These are phyloP conservation scores for Herpetospermum pedunculosum DNA, from an alignment of 306 rosid genomes.

Conservation along the genomic window DNA sequence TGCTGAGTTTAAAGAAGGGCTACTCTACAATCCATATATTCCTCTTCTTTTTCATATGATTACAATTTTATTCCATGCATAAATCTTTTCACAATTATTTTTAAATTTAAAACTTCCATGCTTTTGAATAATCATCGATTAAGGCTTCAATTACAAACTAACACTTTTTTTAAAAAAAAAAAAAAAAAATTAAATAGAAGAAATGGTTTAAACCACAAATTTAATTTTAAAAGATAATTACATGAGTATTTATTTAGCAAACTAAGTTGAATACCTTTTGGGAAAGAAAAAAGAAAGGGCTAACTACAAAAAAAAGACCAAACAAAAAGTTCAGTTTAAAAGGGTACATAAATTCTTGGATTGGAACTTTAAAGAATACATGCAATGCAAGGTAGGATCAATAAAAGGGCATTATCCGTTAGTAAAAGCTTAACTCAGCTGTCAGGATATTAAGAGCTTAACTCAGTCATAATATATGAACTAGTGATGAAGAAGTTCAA, in stretches of 20 bases:
- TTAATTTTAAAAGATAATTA: not conserved
- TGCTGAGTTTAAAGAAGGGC: not conserved
- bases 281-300: not conserved
- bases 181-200: not conserved
- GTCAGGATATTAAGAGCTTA: too few species aligned
- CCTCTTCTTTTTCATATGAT: not conserved
- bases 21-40: not conserved
- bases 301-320: too few species aligned
- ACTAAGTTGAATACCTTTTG: not conserved
- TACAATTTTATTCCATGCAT: not conserved
- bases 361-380: not conserved
- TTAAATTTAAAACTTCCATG: too few species aligned
- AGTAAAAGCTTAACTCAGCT: too few species aligned
- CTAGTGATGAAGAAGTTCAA: too few species aligned
- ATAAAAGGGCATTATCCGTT: too few species aligned
- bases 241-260: not conserved
- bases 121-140: too few species aligned
- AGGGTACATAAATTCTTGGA: not conserved
- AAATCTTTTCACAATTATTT: too few species aligned
- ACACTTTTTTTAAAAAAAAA: too few species aligned
- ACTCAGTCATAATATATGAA: too few species aligned
- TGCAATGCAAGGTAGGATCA: not conserved
- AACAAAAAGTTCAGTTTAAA: not conserved
- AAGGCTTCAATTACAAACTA: too few species aligned
- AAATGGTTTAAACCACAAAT: not conserved